Base-by-base conservation (phyloP, 2,329 filamentous ascomycete species). In the Massarina eburnea region DNA sequence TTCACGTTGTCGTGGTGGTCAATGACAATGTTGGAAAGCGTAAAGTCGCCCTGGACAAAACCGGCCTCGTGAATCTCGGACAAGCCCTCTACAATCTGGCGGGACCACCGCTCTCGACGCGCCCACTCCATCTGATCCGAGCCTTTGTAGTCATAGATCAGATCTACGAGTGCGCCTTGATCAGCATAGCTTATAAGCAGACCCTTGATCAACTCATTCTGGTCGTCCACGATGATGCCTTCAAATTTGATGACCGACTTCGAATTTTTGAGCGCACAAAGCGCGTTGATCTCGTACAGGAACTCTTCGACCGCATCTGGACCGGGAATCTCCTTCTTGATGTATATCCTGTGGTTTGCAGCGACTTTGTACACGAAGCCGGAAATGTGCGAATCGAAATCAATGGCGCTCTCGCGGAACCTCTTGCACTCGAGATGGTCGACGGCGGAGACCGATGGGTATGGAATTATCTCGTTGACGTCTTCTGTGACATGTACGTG, bases 401-500 rank as follows among this genome's bases (percentile, higher is more conserved):
- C 77, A 27, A 99, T 76, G 29, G 90, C 83, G 39, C 80, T 82
- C 66, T 97, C 92, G 27, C 77, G 79, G 68, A 86, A 84, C 46
- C 76, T 80, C 19, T 63, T 66, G 51, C 72, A 74, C 4, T 64
- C 50, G 41, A 96, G 76, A 68, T 97, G 90, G 14, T 84, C 79
- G 46, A 97, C 81, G 51, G 87, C 83, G 30, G 81, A 81, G 19
- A 85, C 74, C 0, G 83, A 80, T 3, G 94, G 94, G 62, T 92
- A 97, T 8, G 83, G 80, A 46, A 99, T 95, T 47, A 94, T 94
- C 73, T 99, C 94, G 75, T 95, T 94, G 39, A 90, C 82, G 67
- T 99, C 94, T 70, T 99, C 92, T n/a, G 94, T 91, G 41, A 99
- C 94, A 68, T 97, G 94, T 6, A 99, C 91, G 71, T 97, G 91